Evolutionary conservation across 2,329 filamentous ascomycete species (phyloP), one percentile per base, ranked within the genome.

Genomic region (Hypoxylon sp.): DNA sequence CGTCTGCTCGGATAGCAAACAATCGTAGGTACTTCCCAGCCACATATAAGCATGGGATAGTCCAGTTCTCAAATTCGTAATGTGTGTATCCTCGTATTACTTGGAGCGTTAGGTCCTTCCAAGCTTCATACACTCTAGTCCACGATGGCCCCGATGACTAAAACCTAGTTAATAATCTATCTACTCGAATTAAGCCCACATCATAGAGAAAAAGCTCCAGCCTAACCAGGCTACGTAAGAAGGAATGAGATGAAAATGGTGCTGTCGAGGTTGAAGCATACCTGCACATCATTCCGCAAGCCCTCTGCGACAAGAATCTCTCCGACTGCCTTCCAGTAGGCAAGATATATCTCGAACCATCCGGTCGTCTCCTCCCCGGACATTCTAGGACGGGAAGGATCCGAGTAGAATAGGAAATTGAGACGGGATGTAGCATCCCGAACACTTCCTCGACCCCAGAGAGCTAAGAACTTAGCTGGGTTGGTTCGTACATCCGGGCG

Each of bases 1-100:
- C 88, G 78, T 99, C 96, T 61, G 96, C 94, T 76, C 91, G 93
- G 78, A 98, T 96, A 51, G 96, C 96, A 80, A 97, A 97, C 46
- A 91, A 83, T 65, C 96, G 87, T 65, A 99, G 81, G 77, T 97
- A 94, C 80, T 93, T 97, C 60, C 94, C 94, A 23, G 91, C 90
- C 57, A 92, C 87, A 76, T 98, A 98, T 41, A 99, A 85, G 76
- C 93, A 94, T 2, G 96, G 94, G 56, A 99, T 89, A 0, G 94
- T 96, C 95, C 96, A 99, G 32, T 93, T 91, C 71, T 93, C 90
- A 74, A 98, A 93, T 2, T 88, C 86, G 60, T 86, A 84, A 71
- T 87, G 91, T 36, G 90, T 91, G 78, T 98, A 98, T 32, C 93
- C 94, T 72, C 93, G 89, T 63, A 94, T 90, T 41, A 98, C 83